Base-by-base conservation (phyloP, 2,329 filamentous ascomycete species). In the Grosmannia serpens region DNA sequence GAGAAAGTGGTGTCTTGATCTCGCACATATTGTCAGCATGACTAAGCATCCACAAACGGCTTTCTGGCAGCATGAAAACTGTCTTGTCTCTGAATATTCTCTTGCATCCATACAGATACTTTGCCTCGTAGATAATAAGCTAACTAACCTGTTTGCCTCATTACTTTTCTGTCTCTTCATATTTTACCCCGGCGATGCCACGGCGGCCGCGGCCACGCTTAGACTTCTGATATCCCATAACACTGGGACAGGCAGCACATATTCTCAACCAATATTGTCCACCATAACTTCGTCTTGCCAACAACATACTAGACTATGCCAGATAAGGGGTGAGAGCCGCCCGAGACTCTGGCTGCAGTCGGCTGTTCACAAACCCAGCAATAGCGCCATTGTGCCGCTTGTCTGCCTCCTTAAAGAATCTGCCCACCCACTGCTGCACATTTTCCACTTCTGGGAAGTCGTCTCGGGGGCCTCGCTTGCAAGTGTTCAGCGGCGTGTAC, bases 401-500 rank as follows among this genome's bases (percentile, higher is more conserved):
- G 71, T 96, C 89, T 8, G 90, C 89, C 41, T 86, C 83, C 67
- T 86, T 86, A 68, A 96, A 75, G 69, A 89, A 91, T 63, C 81
- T 75, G 58, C 87, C 75, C 27, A 96, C 91, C 92, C 92, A 99
- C 70, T 87, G 87, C 57, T 90, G 76, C 60, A 91, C 88, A 58
- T 91, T 86, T 6, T 83, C 80, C 17, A 96, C 84, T 61, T 96
- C 88, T 0, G 91, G 87, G 77, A 91, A 97, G 24, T 91, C 87
- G 69, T 97, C 94, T 56, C 79, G 80, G 1, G 82, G 74, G 4
- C 83, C 76, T 60, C 85, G 85, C 70, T 87, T 89, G 75, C 92
- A 94, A 0, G 92, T 96, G 74, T 92, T 95, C 62, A 99, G 81
- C 35, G 89, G 86, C 0, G 94, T 97, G 73, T 95, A 99, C 10